A percentile compares a stretch with the other conserved stretches of the same genome.
These are phyloP conservation scores for Alternaria sp. DNA, from an alignment of 2,329 filamentous ascomycete genomes.

Conservation along the genomic window DNA sequence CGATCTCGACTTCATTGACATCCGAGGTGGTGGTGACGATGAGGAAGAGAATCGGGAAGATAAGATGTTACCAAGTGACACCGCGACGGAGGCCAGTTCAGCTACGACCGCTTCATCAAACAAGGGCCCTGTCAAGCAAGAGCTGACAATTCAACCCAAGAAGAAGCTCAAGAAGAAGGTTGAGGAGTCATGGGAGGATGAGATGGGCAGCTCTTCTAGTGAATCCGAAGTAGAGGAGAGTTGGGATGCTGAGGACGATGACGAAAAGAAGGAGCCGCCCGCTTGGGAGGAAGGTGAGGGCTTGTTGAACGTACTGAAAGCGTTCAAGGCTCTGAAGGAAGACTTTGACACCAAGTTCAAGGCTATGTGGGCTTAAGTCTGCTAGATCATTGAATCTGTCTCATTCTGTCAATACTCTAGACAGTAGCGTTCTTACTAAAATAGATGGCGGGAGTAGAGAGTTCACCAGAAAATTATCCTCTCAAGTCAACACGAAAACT, in stretches of 20 bases:
- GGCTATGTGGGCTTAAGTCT: slow-evolving; percentile 64
- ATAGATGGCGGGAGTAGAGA: not conserved
- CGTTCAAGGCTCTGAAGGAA: slow-evolving; percentile 65
- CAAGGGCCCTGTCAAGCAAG: slow-evolving; percentile 39
- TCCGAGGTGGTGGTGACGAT: slow-evolving; percentile 61
- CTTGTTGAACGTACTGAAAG: slow-evolving; percentile 65
- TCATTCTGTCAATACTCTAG: not conserved
- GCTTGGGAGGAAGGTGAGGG: slow-evolving; percentile 58
- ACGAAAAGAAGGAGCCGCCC: slow-evolving; percentile 34
- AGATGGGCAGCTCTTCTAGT: slow-evolving; percentile 46
- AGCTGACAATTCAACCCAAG: slow-evolving; percentile 46
- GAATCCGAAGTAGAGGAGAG: slow-evolving; percentile 35
- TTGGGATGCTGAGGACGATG: slow-evolving; percentile 39
- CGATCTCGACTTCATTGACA: slow-evolving; percentile 61
- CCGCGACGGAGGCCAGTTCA: slow-evolving; percentile 27
- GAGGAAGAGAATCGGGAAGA: slow-evolving; percentile 59
- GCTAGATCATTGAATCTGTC: not conserved
- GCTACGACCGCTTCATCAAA: slow-evolving; percentile 34
- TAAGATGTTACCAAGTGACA: slow-evolving; percentile 42
- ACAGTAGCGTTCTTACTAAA: not conserved
- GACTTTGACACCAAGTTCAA: slow-evolving; percentile 72
- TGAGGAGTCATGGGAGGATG: slow-evolving; percentile 53
- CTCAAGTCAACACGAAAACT: not conserved
- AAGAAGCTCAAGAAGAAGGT: slow-evolving; percentile 52
- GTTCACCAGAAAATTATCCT: not conserved